Evolutionary conservation across 768 basidiomycete genomes (phyloP), one percentile per base, ranked within the genome.

Genomic region (Russula sp.): DNA sequence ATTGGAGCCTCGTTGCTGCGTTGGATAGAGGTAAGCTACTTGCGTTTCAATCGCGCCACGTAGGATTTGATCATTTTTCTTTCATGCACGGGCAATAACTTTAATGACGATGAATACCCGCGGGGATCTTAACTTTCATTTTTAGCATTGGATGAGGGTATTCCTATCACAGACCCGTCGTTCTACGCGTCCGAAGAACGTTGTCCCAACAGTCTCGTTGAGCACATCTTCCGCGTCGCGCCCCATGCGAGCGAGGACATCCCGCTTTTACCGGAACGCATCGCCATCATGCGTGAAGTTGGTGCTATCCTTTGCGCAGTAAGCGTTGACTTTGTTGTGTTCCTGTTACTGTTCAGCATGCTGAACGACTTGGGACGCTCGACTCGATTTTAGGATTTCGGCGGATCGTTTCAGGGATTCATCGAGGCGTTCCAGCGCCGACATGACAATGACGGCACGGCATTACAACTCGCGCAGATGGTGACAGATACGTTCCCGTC

Each of bases 1-100:
- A 96, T 71, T 92, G 91, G 90, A 89, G 88, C 66, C 77, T 95
- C 6, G 84, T 93, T 10, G 92, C 94, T 36, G 84, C 90, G 1
- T 72, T 94, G n/a, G 84, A 94, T 72, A 78, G 87, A 80, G 92
- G 92, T 90, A 67, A 46, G 77, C 24, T 20, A 22, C 10, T 46
- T 46, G n/a, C n/a, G 20, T n/a, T 10, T 46, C 44, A n/a, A n/a
- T 6, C n/a, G 44, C 30, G 24, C 58, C 16, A 36, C 44, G 38
- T 20, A 53, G 51, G 42, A 26, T 42, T 26, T 36, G 30, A 7
- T 18, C 3, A 2, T 28, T 50, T 11, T 24, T 11, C 20, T n/a
- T 36, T 14, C 30, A 14, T 34, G n/a, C 28, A 44, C 16, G n/a
- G 26, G 16, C 49, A 7, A 50, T 24, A 44, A 46, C 38, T 50